Percentiles rank a stretch among this genome's conserved stretches.
phyloP scores from a whole-genome alignment of 495 filamentous ascomycete genomes.

The Parachaetomium inaequale region DNA sequence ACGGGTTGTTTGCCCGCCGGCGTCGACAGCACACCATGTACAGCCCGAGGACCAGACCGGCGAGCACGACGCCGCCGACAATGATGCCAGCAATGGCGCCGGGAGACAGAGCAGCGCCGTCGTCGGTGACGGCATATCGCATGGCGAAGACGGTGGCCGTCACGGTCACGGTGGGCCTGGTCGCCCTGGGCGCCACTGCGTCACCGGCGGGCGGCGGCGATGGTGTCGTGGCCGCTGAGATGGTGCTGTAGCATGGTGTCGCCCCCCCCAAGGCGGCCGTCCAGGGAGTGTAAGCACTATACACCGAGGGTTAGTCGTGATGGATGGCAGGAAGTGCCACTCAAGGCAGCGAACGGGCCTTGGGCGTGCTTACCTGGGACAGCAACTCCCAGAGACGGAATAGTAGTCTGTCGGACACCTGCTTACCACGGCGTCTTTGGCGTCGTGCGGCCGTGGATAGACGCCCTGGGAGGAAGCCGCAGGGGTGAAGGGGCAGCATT shows the following conservation, averaged over 20 bases:
- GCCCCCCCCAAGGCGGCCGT: conserved; percentile 21
- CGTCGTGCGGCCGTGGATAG: conserved; percentile 14
- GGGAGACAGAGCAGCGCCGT: not conserved
- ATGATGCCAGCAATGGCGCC: conserved; percentile 23
- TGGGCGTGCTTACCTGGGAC: conserved; percentile 22
- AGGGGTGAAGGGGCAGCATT: conserved; percentile 27
- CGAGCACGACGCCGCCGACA: conserved; percentile 1
- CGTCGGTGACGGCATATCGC: not conserved
- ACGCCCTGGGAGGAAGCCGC: not conserved
- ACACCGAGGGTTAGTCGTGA: too few species aligned
- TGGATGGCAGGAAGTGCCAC: too few species aligned
- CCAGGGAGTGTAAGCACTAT: conserved; percentile 24
- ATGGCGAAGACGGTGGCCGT: not conserved
- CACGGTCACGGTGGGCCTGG: conserved; percentile 15
- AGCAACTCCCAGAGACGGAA: conserved; percentile 23
- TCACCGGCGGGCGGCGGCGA: not conserved
- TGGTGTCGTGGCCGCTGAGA: conserved; percentile 4
- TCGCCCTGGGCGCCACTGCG: not conserved
- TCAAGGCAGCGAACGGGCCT: too few species aligned
- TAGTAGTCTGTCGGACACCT: conserved; percentile 25
- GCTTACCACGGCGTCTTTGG: conserved; percentile 8
- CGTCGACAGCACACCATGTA: not conserved
- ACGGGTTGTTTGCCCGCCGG: not conserved
- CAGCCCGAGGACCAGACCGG: not conserved
- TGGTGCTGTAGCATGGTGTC: conserved; percentile 25